Evolutionary conservation across 2,329 filamentous ascomycete species (phyloP), one percentile per base, ranked within the genome.

Genomic region (Mycosphaerella sp.): DNA sequence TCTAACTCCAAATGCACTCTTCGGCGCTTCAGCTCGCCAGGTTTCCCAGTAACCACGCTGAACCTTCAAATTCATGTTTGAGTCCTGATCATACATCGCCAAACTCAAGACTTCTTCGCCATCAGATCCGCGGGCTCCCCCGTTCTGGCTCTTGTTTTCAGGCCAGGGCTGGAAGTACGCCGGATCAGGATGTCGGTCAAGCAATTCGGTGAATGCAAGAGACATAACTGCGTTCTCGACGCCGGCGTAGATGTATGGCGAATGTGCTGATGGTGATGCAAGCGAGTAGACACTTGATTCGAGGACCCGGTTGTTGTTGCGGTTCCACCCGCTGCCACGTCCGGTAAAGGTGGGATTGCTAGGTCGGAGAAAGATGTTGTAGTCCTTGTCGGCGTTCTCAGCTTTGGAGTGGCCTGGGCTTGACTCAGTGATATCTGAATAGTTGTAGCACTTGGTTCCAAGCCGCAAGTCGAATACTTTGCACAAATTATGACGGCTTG

Each of bases 381-480:
- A 77, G 46, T 65, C 60, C 9, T 35, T 50, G 13, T 18, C 12
- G 30, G 36, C 48, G 9, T 6, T 39, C n/a, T 1, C 8, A 9
- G 10, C 36, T 12, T n/a, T 16, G 18, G 37, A 27, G 27, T 12
- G 30, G 39, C 21, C 36, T n/a, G 13, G 12, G 17, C 10, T 44
- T 37, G 42, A 27, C 2, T 42, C 17, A 16, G 41, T 41, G 6
- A 54, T 46, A n/a, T 68, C 57, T 16, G 68, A 58, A 42, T 64
- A 64, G 49, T 49, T 57, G 53, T 67, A 67, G 50, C 59, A 59
- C 41, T 63, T 64, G 1, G 61, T 57, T 7, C 64, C 64, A 60
- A 81, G 70, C 18, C 81, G 78, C 39, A 85, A 62, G 58, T 85
- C 81, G 57, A 82, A 85, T 4, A 83, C 69, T 58, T 84, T 84